Conservation (phyloP, 345 rosid species). For the Sonneratia caseolaris region DNA sequence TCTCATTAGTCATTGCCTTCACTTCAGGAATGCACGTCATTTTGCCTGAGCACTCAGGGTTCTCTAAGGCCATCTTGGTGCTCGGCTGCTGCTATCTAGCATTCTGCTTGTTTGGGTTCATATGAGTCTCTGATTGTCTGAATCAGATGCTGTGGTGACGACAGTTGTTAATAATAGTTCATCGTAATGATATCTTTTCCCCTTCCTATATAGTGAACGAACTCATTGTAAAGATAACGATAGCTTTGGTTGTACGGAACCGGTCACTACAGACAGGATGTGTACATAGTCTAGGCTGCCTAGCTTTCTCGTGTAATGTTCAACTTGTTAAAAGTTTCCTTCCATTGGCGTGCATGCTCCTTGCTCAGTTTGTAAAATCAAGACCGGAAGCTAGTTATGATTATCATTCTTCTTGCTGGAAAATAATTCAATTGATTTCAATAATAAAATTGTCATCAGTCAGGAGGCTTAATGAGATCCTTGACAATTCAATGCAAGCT, state of each 20-base stretch:
- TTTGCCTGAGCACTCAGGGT: constrained; percentile 1
- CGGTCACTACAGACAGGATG: neutral
- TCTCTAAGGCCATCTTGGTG: neutral
- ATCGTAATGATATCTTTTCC: neutral
- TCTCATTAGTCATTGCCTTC: constrained; percentile 3
- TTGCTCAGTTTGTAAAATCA: too few relatives aligned
- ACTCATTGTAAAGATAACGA: neutral
- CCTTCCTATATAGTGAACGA: too few relatives aligned
- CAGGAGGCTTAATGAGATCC: too few relatives aligned
- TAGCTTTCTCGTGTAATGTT: too few relatives aligned
- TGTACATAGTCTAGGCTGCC: neutral
- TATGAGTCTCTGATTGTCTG: neutral
- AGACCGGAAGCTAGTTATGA: too few relatives aligned
- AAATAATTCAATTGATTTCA: too few relatives aligned
- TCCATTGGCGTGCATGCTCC: too few relatives aligned
- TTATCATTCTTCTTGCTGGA: too few relatives aligned
- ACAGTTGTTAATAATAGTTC: neutral
- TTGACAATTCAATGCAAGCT: too few relatives aligned
- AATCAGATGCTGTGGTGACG: neutral
- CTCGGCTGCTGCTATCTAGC: constrained; percentile 4
- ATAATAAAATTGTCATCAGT: too few relatives aligned
- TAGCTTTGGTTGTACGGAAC: neutral
- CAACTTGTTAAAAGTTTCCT: too few relatives aligned
- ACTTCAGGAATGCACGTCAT: neutral
- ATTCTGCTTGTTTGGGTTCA: constrained; percentile 4